These are phyloP conservation scores for Hyaloperonospora brassicae DNA, from an alignment of 352 stramenopile species.

Conservation along the genomic window DNA sequence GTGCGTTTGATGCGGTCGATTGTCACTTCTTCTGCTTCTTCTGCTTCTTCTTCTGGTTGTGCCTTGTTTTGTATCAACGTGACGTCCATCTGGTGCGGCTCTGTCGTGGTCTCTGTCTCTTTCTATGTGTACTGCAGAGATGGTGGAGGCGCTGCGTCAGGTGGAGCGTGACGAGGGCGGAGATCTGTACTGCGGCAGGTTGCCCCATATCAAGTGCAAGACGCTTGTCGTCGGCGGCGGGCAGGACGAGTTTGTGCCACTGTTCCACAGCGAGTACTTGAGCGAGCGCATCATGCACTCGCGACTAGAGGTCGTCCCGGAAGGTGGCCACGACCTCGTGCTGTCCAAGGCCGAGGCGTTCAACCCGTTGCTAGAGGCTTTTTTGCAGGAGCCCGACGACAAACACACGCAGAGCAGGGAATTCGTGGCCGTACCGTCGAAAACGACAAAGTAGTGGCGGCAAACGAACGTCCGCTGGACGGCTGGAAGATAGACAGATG, in stretches of 20 bases:
- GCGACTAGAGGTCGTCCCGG: conserved; percentile 43
- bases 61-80: no score
- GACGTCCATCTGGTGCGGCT: conserved; percentile 1
- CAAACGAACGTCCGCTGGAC: neutral
- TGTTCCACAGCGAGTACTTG: conserved; percentile 73
- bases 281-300: conserved; percentile 85
- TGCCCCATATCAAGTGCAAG: conserved; percentile 77
- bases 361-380: conserved; percentile 53
- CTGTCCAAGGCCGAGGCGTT: conserved; percentile 39
- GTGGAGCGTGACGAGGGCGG: conserved; percentile 49
- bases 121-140: conserved; percentile 24
- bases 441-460: conserved; percentile 2
- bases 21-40: neutral
- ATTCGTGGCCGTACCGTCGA: conserved; percentile 48
- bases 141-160: conserved; percentile 39
- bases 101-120: neutral
- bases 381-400: conserved; percentile 68
- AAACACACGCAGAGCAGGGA: conserved; percentile 79
- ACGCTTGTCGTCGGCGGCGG: conserved; percentile 64
- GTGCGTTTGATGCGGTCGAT: conserved; percentile 8
- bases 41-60: no score
- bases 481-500: neutral
- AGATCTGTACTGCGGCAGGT: conserved; percentile 59
- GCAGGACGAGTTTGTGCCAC: conserved; percentile 54
- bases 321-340: conserved; percentile 54